These are phyloP conservation scores for Nepenthes alata DNA, from an alignment of 179 eudicot species.

Conservation along the genomic window DNA sequence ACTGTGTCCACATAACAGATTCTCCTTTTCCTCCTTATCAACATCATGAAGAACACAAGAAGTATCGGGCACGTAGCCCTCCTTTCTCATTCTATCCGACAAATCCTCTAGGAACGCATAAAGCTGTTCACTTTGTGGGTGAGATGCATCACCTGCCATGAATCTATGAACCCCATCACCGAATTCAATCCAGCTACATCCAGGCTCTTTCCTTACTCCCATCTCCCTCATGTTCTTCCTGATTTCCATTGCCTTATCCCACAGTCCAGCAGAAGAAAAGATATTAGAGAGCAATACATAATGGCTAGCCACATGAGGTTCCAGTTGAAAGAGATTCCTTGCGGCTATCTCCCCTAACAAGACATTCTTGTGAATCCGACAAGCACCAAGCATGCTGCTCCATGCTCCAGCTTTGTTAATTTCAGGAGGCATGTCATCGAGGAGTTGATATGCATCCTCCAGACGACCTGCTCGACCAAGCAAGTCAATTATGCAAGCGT, in stretches of 20 bases:
- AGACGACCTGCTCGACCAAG: constrained; percentile 50
- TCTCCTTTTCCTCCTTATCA: constrained; percentile 33
- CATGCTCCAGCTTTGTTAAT: constrained; percentile 32
- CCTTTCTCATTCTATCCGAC: constrained; percentile 32
- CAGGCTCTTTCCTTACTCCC: constrained; percentile 46
- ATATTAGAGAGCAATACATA: constrained; percentile 55
- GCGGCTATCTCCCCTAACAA: constrained; percentile 43
- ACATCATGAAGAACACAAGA: constrained; percentile 41
- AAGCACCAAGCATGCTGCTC: constrained; percentile 56
- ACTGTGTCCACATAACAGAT: constrained; percentile 35
- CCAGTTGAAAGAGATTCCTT: constrained; percentile 30
- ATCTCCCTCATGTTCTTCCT: constrained; percentile 35
- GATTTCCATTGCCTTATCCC: constrained; percentile 40
- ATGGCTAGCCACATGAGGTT: constrained; percentile 49
- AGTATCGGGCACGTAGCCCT: constrained; percentile 39
- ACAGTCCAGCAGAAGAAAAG: constrained; percentile 39
- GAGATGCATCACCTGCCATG: constrained; percentile 37
- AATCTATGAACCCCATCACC: constrained; percentile 50
- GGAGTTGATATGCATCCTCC: constrained; percentile 35
- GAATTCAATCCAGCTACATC: constrained; percentile 56
- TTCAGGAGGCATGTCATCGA: constrained; percentile 31
- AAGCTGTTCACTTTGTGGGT: constrained; percentile 29
- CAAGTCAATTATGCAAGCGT: constrained; percentile 51
- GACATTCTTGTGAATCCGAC: constrained; percentile 38
- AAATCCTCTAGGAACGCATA: constrained; percentile 32